Base-by-base conservation (phyloP, 208 protist species). In the Willaertia magna region DNA sequence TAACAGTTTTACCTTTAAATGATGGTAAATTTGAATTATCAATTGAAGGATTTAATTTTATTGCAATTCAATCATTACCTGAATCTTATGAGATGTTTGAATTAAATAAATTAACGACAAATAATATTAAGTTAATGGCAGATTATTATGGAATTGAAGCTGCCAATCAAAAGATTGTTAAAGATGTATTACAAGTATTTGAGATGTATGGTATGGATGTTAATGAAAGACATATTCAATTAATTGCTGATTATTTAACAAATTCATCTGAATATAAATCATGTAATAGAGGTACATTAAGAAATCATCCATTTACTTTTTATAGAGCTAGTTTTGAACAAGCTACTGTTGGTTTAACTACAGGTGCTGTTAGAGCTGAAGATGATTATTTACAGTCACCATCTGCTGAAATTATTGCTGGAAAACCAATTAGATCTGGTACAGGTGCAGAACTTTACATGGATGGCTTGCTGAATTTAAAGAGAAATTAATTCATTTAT, bases 231-330 rank as follows among this genome's bases (percentile, higher is more conserved):
- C 95, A 97, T 84, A 84, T 97, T 16, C 85, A 88, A 1, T 75
- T 97, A 1, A 88, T 97, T 43, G 94, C 90, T 48, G 95, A 97
- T 84, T 94, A 93, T 67, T 96, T 97, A 91, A 93, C 92, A 30
- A 88, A 84, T 76, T 85, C 87, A 47, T 92, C 91, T 67, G 81
- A 85, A 16, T 95, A 91, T 52, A 76, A 81, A 16, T 84, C 94
- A 30, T 91, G 95, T 46, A 95, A 94, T 86, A 84, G 94, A 47
- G 1, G 9, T 42, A 39, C 20, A 9, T 6, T 67, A 18, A 39
- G 43, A n/a, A 40, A 30, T 16, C 12, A 3, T n/a, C 49, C 49
- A 18, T 26, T 9, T 46, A 20, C 49, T 3, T 91, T 95, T 47
- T 84, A 88, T 46, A 94, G 95, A 86, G 91, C 92, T 83, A 89